Conservation (phyloP, 1,139 yeast species). For the Geotrichum fermentans region DNA sequence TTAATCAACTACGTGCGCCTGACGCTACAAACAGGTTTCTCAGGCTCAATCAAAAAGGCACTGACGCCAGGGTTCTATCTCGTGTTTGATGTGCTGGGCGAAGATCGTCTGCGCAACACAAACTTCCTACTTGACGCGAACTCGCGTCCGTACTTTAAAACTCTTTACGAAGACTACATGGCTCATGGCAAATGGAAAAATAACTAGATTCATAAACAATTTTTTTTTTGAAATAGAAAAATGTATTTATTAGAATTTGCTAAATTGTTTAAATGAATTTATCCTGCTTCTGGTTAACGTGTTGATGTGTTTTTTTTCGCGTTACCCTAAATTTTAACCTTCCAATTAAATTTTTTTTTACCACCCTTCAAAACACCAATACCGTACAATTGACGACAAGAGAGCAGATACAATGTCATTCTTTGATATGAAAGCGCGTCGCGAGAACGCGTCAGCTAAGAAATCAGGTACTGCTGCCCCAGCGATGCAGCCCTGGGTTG, state of each 20-base stretch:
- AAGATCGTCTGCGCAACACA: constrained; percentile 58
- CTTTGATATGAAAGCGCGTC: constrained; percentile 20
- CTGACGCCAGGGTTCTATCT: constrained; percentile 55
- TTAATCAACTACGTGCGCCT: constrained; percentile 46
- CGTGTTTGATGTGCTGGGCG: constrained; percentile 66
- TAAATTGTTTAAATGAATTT: background rate
- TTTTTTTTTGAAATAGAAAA: constrained; percentile 1
- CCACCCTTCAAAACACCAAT: background rate
- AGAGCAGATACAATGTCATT: constrained; percentile 17
- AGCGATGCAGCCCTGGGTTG: constrained; percentile 57
- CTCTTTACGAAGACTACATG: constrained; percentile 66
- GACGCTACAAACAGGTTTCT: constrained; percentile 52
- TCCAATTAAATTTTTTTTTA: no score
- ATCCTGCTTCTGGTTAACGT: background rate
- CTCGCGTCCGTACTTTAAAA: constrained; percentile 63
- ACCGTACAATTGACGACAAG: background rate
- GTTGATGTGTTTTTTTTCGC: constrained; percentile 1
- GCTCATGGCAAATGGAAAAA: constrained; percentile 82
- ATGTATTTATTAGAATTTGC: background rate
- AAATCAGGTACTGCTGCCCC: constrained; percentile 5
- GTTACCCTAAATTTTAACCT: constrained; percentile 1
- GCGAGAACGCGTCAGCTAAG: constrained; percentile 12
- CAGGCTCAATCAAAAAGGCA: constrained; percentile 46
- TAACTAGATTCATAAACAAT: constrained; percentile 32
- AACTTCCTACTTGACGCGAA: constrained; percentile 66